Conservation (phyloP, 441 rosid species). For the Aleurites moluccanus region DNA sequence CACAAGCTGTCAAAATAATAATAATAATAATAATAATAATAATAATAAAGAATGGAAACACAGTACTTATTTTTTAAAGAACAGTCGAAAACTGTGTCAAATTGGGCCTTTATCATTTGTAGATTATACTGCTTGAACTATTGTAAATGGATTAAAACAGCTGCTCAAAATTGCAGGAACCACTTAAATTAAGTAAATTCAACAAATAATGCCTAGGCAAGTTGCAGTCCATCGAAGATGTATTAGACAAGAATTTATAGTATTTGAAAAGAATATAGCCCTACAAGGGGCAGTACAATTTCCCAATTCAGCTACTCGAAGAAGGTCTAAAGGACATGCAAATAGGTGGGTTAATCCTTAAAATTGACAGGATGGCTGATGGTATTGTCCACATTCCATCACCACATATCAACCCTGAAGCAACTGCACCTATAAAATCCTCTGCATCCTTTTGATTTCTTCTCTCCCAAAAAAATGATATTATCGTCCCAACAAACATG, state of each 20-base stretch:
- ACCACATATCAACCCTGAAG: constrained; percentile 26
- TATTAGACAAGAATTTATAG: not conserved
- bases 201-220: not conserved
- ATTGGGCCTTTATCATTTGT: too few relatives aligned
- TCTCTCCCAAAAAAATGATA: constrained; percentile 17
- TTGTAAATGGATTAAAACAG: too few relatives aligned
- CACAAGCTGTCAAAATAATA: too few relatives aligned
- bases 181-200: not conserved
- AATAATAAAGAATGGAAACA: too few relatives aligned
- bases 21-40: too few relatives aligned
- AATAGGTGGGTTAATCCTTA: constrained; percentile 79
- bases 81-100: too few relatives aligned
- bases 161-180: not conserved
- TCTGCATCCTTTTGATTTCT: constrained; percentile 30
- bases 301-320: constrained; percentile 29
- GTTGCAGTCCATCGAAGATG: not conserved
- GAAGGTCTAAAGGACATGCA: constrained; percentile 85
- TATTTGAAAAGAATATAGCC: not conserved
- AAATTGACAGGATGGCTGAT: constrained; percentile 71
- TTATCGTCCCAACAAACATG: constrained; percentile 31
- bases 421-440: constrained; percentile 23
- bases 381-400: constrained; percentile 38
- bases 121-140: too few relatives aligned
- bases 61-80: too few relatives aligned
- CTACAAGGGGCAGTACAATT: not conserved